Conservation (phyloP, 1,139 yeast genomes). For the Magnusiomyces suaveolens region DNA sequence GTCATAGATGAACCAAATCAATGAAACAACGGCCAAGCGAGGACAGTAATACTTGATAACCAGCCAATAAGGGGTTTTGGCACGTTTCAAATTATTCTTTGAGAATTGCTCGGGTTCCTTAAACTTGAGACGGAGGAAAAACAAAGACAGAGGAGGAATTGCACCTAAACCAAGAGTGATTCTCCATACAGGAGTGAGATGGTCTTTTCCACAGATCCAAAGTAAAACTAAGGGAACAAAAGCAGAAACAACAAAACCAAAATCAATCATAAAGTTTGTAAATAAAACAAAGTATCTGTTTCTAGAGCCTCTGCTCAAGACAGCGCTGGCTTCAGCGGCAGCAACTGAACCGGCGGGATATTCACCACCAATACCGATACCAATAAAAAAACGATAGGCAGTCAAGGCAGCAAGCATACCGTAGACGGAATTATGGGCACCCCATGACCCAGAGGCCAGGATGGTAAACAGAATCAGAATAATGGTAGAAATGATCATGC, state of each 20-base stretch:
- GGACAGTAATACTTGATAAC: conserved; percentile 78
- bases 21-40: conserved; percentile 57
- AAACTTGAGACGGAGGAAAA: conserved; percentile 67
- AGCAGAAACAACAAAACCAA: conserved; percentile 74
- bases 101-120: conserved; percentile 62
- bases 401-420: conserved; percentile 80
- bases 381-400: conserved; percentile 75
- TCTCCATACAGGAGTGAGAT: conserved; percentile 83
- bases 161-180: conserved; percentile 86
- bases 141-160: conserved; percentile 72
- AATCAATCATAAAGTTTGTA: conserved; percentile 80
- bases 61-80: conserved; percentile 55
- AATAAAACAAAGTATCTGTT: conserved; percentile 85
- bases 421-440: conserved; percentile 49
- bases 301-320: conserved; percentile 69
- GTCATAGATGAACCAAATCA: conserved; percentile 88
- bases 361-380: conserved; percentile 72
- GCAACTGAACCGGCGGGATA: conserved; percentile 92
- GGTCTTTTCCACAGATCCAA: conserved; percentile 67
- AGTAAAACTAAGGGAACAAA: conserved; percentile 79
- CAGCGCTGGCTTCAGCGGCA: conserved; percentile 81
- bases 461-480: conserved; percentile 68
- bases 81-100: conserved; percentile 59
- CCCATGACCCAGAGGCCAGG: conserved; percentile 82
- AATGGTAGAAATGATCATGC: conserved; percentile 67